phyloP scores from a whole-genome alignment of 1,284 basidiomycete genomes.

The Calocybe gambosa region DNA sequence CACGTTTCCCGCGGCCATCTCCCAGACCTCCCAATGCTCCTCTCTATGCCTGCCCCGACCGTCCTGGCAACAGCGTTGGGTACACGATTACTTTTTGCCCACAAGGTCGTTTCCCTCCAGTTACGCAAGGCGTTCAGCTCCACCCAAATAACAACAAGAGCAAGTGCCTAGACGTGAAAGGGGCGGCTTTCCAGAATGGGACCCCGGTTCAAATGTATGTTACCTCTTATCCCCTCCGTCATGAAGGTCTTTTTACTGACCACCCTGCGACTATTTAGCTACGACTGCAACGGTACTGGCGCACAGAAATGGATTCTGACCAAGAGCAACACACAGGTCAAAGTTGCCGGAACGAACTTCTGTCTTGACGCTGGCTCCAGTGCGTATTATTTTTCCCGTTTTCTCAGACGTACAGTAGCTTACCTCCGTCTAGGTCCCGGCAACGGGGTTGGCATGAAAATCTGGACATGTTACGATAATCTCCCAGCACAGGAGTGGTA shows the following conservation, averaged over 20 bases:
- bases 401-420: not conserved
- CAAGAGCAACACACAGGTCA: slow-evolving; percentile 20
- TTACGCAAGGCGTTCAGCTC: slow-evolving; percentile 16
- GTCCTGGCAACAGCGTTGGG: slow-evolving; percentile 4
- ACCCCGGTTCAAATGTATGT: slow-evolving; percentile 18
- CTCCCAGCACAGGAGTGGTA: slow-evolving; percentile 9
- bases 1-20: slow-evolving; percentile 15
- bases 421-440: slow-evolving; percentile 3
- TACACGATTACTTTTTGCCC: slow-evolving; percentile 7
- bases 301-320: slow-evolving; percentile 25
- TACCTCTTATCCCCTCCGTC: not conserved
- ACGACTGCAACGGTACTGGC: slow-evolving; percentile 25
- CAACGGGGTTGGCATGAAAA: slow-evolving; percentile 9
- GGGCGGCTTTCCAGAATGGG: slow-evolving; percentile 17
- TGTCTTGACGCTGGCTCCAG: slow-evolving; percentile 25
- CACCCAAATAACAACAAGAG: slow-evolving; percentile 5
- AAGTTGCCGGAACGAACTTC: slow-evolving; percentile 21
- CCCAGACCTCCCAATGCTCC: slow-evolving; percentile 15
- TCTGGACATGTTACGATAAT: slow-evolving; percentile 11
- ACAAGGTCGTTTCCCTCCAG: slow-evolving; percentile 8
- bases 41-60: slow-evolving; percentile 15
- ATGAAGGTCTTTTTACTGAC: not conserved
- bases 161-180: slow-evolving; percentile 24
- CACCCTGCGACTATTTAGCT: slow-evolving; percentile 13
- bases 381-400: no score